Percentiles rank a stretch among this genome's conserved stretches.
These are phyloP conservation scores for Pisolithus orientalis DNA, from an alignment of 768 basidiomycete species.

Conservation along the genomic window DNA sequence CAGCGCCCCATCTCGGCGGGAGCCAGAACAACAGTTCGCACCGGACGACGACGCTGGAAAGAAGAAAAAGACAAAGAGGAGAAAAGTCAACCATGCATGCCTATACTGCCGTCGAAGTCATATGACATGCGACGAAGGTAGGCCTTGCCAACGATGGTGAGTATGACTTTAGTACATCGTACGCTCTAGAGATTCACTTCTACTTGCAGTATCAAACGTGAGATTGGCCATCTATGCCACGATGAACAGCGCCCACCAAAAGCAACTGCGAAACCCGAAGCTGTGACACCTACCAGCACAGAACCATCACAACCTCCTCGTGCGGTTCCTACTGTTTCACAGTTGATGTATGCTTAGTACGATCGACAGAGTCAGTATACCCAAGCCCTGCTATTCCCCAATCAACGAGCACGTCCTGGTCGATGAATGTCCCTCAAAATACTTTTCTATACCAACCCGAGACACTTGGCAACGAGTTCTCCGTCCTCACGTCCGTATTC, in stretches of 20 bases:
- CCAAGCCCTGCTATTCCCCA: conserved; percentile 13
- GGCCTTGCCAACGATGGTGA: conserved; percentile 91
- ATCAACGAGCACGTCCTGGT: conserved; percentile 42
- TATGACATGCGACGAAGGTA: conserved; percentile 87
- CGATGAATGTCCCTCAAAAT: conserved; percentile 43
- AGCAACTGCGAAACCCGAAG: conserved; percentile 38
- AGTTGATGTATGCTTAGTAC: background rate
- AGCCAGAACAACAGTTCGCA: conserved; percentile 16
- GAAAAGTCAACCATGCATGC: conserved; percentile 91
- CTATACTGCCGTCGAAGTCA: conserved; percentile 89
- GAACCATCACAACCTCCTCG: conserved; percentile 31
- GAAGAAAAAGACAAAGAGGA: conserved; percentile 53
- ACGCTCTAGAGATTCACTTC: conserved; percentile 3
- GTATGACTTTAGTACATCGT: conserved; percentile 23
- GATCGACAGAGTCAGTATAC: conserved; percentile 19
- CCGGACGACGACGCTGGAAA: conserved; percentile 30
- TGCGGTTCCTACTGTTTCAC: conserved; percentile 4
- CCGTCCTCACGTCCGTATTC: conserved; percentile 64
- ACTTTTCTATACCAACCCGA: conserved; percentile 68
- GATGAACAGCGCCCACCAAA: conserved; percentile 67
- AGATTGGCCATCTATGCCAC: conserved; percentile 91
- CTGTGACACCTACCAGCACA: conserved; percentile 18
- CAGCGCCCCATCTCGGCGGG: conserved; percentile 11
- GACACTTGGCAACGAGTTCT: conserved; percentile 75
- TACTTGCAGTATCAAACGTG: conserved; percentile 76